These are phyloP conservation scores for Dryas alaskensis DNA, from an alignment of 306 rosid species.

Conservation along the genomic window DNA sequence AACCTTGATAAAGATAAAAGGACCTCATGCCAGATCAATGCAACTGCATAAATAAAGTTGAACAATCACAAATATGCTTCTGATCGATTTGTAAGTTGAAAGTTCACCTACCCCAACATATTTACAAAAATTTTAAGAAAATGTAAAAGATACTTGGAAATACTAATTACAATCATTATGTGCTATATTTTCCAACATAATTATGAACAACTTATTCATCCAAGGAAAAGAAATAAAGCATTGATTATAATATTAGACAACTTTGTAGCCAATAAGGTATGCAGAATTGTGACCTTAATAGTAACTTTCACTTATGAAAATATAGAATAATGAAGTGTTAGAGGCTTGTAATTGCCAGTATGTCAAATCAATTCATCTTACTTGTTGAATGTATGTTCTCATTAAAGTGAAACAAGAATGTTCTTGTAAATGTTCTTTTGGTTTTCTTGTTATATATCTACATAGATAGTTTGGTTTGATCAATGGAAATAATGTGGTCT, in stretches of 20 bases:
- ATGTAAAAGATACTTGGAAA: background rate
- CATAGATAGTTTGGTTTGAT: too few relatives aligned
- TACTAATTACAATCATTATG: background rate
- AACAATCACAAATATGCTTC: slow-evolving; percentile 12
- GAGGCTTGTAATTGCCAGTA: background rate
- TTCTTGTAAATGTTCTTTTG: too few relatives aligned
- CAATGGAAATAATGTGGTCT: too few relatives aligned
- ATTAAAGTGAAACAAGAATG: too few relatives aligned
- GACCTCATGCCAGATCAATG: slow-evolving; percentile 14
- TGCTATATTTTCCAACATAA: background rate
- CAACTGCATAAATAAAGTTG: background rate
- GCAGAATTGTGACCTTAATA: slow-evolving; percentile 1
- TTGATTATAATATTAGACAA: background rate
- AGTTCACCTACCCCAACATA: slow-evolving; percentile 4
- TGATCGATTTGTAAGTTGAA: background rate
- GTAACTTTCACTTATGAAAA: slow-evolving; percentile 1
- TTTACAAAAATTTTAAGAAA: background rate
- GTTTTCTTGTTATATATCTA: too few relatives aligned
- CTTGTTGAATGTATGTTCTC: background rate
- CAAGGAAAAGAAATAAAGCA: background rate
- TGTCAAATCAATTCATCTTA: background rate
- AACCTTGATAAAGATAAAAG: background rate
- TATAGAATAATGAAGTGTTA: background rate
- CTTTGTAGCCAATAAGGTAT: slow-evolving; percentile 2
- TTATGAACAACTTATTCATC: background rate